Evolutionary conservation across 257 asterid species (phyloP).

Genomic region (Euphrasia confusa): DNA sequence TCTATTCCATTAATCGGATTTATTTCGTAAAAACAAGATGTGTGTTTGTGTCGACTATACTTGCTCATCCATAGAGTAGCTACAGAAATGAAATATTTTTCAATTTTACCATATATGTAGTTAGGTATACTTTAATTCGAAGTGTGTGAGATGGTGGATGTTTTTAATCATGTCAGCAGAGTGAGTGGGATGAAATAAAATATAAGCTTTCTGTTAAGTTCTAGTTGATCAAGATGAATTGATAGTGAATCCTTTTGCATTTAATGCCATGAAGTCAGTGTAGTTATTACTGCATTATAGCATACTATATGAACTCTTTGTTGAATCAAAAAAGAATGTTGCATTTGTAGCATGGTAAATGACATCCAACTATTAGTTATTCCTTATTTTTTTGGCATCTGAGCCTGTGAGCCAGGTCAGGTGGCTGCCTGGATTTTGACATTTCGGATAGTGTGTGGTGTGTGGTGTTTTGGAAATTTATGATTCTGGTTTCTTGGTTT

Average conservation of each 20-base stretch:
- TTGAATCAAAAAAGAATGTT: not conserved
- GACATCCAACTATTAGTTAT: not conserved
- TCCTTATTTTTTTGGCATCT: slow-evolving; percentile 5
- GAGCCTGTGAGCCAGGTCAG: not conserved
- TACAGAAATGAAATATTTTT: not conserved
- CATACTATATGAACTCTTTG: not conserved
- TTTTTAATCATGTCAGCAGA: too few species aligned
- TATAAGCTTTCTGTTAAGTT: not conserved
- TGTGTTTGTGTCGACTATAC: not conserved
- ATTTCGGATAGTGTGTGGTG: not conserved
- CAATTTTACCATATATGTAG: not conserved
- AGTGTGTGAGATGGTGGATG: slow-evolving; percentile 12
- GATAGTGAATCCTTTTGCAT: not conserved
- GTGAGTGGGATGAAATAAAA: not conserved
- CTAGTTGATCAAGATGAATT: slow-evolving; percentile 4
- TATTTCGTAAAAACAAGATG: slow-evolving; percentile 3
- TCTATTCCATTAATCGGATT: slow-evolving; percentile 6
- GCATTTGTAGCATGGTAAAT: not conserved
- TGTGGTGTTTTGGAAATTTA: not conserved
- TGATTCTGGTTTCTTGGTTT: slow-evolving; percentile 8
- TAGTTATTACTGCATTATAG: slow-evolving; percentile 9
- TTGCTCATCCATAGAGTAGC: slow-evolving; percentile 4
- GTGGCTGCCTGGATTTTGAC: not conserved
- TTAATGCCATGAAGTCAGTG: not conserved
- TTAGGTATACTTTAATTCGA: not conserved